Evolutionary conservation across 73 alveolate genomes (phyloP), one percentile per base, ranked within the genome.

Genomic region (Paramecium primaurelia): DNA sequence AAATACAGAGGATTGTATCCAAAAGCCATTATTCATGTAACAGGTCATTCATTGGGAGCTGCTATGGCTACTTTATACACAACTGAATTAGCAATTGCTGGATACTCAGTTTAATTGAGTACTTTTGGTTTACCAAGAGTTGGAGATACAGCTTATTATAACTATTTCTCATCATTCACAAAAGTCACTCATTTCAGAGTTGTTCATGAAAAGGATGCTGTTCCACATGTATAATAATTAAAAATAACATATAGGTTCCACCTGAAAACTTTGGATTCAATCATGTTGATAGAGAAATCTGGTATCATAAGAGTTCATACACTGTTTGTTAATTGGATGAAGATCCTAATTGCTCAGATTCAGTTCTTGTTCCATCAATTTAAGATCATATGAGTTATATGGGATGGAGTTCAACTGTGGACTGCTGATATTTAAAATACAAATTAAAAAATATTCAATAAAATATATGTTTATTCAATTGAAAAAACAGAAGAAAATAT

Each of bases 241-340:
- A 22, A 68, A 32, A 4, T 12, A 32, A 4, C 32, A 16, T 18
- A 20, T 18, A 54, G 69, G 69, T 54, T 8, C 69, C 69, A 54
- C 69, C 69, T 54, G 69, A 54, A 36, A 54, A 54, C 69, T 54
- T 54, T 22, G 60, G 88, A 37, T 75, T 75, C 60, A 32, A 75
- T 75, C 88, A 75, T 14, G 59, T 75, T 75, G 88, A 75, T n/a
- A 75, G 88, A 40, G 88, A 75, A 75, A 75, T 75, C 42, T 75
- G 88, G 88, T 75, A 75, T 45, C 88, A 75, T 12, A 37, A 38
- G 20, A 40, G 18, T 37, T 75, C 88, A 34, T 75, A 75, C 6
- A 75, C 60, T 36, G 7, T 75, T 36, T 75, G 88, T 38, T 30
- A 75, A 37, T 26, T 45, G 49, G 88, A 45, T 37, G 88, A 75